Evolutionary conservation across 148 eudicot species (phyloP).

Genomic region (Chenopodium album): DNA sequence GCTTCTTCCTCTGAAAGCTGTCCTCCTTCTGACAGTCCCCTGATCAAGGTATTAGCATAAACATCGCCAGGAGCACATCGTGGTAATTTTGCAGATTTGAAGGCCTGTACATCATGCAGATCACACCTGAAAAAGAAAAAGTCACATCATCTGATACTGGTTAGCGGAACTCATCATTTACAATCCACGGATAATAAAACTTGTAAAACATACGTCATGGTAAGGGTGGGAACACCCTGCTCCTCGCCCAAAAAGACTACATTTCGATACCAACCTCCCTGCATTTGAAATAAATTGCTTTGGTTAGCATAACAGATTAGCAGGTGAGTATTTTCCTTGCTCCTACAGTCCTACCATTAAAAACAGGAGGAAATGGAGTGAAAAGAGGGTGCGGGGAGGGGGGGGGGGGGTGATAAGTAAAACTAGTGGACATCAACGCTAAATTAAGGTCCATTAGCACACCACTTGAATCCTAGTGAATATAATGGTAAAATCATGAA

Average conservation of each 20-base stretch:
- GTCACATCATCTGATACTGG: background rate
- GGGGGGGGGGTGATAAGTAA: background rate
- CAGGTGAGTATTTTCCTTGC: background rate
- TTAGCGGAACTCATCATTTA: background rate
- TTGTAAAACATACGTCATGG: conserved; percentile 76
- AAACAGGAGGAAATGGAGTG: background rate
- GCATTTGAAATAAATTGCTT: conserved; percentile 30
- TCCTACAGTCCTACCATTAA: background rate
- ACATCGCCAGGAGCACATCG: conserved; percentile 48
- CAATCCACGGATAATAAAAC: background rate
- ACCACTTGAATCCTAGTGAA: background rate
- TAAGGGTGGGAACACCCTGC: conserved; percentile 70
- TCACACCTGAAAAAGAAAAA: conserved; percentile 54
- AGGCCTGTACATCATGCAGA: conserved; percentile 49
- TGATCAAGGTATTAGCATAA: conserved; percentile 64
- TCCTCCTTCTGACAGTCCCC: conserved; percentile 66
- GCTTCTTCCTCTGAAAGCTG: conserved; percentile 79
- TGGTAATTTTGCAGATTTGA: conserved; percentile 58
- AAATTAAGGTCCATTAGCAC: background rate
- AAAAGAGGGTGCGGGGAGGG: background rate
- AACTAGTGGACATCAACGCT: background rate
- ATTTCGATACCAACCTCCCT: conserved; percentile 88
- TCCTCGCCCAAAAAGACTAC: conserved; percentile 76
- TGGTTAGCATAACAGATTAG: background rate
- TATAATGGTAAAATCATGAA: background rate